Percentiles rank a stretch among this genome's conserved stretches.
Evolutionary conservation across 208 protist genomes (phyloP).

Genomic region (Crithidia sp.): DNA sequence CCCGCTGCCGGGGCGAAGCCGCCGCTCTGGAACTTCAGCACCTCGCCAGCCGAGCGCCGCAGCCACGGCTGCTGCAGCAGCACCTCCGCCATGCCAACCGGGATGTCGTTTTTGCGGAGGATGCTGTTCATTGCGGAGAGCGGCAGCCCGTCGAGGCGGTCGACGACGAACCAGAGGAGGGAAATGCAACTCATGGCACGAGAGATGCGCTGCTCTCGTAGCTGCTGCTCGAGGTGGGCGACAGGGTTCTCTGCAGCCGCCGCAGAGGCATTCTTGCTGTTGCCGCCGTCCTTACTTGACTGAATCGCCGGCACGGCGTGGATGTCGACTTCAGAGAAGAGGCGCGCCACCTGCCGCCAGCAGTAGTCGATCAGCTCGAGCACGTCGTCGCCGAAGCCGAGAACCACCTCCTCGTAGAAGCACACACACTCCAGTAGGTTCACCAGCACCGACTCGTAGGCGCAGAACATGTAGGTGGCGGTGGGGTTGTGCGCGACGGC

Average conservation of each 20-base stretch:
- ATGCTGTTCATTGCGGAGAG: slow-evolving; percentile 77
- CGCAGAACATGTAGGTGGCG: slow-evolving; percentile 80
- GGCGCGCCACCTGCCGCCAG: slow-evolving; percentile 80
- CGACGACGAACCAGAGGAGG: slow-evolving; percentile 90
- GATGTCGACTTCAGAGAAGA: slow-evolving; percentile 65
- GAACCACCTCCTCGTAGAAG: slow-evolving; percentile 85
- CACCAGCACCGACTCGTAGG: slow-evolving; percentile 87
- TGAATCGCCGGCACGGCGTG: slow-evolving; percentile 17
- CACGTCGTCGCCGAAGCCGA: slow-evolving; percentile 80
- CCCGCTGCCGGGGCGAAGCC: slow-evolving; percentile 55
- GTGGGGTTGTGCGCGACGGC: slow-evolving; percentile 65
- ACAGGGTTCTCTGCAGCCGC: slow-evolving; percentile 15
- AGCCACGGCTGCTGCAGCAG: slow-evolving; percentile 85
- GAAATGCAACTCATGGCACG: slow-evolving; percentile 84
- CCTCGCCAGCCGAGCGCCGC: slow-evolving; percentile 42
- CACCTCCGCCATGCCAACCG: slow-evolving; percentile 75
- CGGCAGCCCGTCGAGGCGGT: slow-evolving; percentile 74
- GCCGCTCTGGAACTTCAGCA: slow-evolving; percentile 77
- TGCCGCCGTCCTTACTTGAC: background rate
- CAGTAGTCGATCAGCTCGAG: slow-evolving; percentile 92
- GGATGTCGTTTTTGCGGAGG: slow-evolving; percentile 88
- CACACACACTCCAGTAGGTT: slow-evolving; percentile 91
- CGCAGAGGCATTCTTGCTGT: background rate
- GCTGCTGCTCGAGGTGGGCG: slow-evolving; percentile 47
- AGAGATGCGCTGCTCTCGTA: slow-evolving; percentile 47